Conservation (phyloP, 176 grass and related monocot genomes). For the Panicum miliaceum region DNA sequence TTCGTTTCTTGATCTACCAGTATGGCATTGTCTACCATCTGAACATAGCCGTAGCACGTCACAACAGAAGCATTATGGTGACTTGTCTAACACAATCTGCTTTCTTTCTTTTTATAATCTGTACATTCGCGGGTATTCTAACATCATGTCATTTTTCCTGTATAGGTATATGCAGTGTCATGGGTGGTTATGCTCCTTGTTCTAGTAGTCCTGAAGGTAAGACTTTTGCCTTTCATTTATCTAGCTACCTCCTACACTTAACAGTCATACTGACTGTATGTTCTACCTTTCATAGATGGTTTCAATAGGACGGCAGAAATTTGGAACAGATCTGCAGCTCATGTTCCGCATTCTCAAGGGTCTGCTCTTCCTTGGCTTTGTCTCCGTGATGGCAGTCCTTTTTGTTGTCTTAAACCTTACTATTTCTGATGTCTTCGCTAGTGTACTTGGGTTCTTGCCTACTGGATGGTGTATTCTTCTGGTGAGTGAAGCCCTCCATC, state of each 20-base stretch:
- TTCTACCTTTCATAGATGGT: conserved; percentile 68
- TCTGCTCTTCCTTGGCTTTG: conserved; percentile 86
- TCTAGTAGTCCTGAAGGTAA: conserved; percentile 85
- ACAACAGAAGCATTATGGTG: conserved; percentile 80
- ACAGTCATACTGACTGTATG: conserved; percentile 24
- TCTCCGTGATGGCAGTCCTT: conserved; percentile 79
- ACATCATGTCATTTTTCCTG: conserved; percentile 25
- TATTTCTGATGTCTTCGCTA: conserved; percentile 80
- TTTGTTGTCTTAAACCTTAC: conserved; percentile 71
- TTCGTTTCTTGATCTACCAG: conserved; percentile 97
- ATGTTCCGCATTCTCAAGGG: conserved; percentile 97
- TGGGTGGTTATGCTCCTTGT: conserved; percentile 97
- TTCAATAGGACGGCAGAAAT: conserved; percentile 72
- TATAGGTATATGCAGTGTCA: conserved; percentile 88
- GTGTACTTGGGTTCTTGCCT: conserved; percentile 79
- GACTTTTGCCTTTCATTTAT: conserved; percentile 22
- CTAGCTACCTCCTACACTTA: background rate
- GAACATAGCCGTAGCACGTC: conserved; percentile 75
- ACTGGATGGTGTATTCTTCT: conserved; percentile 94
- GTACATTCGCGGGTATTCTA: conserved; percentile 6
- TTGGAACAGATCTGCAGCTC: conserved; percentile 76
- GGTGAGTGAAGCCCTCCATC: conserved; percentile 58
- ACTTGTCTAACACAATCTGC: conserved; percentile 21
- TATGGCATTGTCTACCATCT: conserved; percentile 99
- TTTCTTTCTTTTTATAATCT: conserved; percentile 25